Evolutionary conservation across 306 rosid species (phyloP), one percentile per base, ranked within the genome.

Genomic region (barrel medic (Medicago truncatula)): DNA sequence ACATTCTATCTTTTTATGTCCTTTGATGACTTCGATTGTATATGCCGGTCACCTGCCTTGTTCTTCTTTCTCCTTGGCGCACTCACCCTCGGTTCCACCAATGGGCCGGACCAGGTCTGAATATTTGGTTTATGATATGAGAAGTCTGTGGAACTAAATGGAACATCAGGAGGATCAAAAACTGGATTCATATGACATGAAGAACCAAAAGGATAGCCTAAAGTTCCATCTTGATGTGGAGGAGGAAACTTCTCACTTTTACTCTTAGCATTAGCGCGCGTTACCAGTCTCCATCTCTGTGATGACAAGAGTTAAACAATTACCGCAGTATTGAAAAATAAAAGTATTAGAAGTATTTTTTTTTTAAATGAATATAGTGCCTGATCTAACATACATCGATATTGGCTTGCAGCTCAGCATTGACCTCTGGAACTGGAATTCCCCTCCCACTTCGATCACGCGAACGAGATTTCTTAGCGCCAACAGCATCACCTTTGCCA

Each of bases 191-290:
- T 85, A 81, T 87, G 93, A 83, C 90, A 89, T 4, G 96, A 92
- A 61, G 98, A 89, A 81, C 97, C 92, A 75, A 92, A 64, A 16
- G 96, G 86, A 81, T 89, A 92, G 69, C 99, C 97, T 43, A 95
- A 89, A n/a, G 99, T 47, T 90, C 99, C 99, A 36, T 95, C 99
- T 86, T 95, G 93, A 80, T 95, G 99, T 2, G 99, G 99, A 57
- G 97, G 99, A 73, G 97, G 99, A 79, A 95, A 95, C 87, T 95
- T 95, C 77, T 95, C 99, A 2, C 99, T 95, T 86, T 95, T 95
- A 89, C 97, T 95, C 91, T 95, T 95, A 0, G 97, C 97, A 69
- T 95, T 95, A 65, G 97, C 91, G 56, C 91, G 99, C 10, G 97
- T 90, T 75, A 95, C 88, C 70, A 92, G 68, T 64, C 97, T 84